phyloP scores from a whole-genome alignment of 305 asterid species.

The Petunia hybrid region DNA sequence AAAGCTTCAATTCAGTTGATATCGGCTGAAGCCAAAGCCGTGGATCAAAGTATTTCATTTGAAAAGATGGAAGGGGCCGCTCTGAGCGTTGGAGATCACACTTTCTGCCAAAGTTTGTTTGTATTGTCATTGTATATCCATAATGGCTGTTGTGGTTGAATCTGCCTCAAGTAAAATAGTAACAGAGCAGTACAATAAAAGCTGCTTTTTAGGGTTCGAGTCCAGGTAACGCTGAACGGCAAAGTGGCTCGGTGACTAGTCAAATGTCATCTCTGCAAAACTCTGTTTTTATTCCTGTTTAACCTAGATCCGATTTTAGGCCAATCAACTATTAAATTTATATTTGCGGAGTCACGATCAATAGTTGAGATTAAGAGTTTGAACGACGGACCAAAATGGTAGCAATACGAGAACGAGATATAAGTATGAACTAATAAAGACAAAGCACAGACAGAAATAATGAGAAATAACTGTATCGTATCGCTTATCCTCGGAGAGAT shows the following conservation, averaged over 20 bases:
- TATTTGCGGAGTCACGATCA: no score
- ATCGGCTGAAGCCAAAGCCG: background rate
- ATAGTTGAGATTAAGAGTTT: no score
- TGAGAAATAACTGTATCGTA: no score
- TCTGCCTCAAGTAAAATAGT: background rate
- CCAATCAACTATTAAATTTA: no score
- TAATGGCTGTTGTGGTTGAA: constrained; percentile 2
- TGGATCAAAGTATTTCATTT: constrained; percentile 2
- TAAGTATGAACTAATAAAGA: no score
- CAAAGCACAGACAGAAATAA: no score
- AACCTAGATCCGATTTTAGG: no score
- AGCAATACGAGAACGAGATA: no score
- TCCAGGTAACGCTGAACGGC: background rate
- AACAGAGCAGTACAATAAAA: background rate
- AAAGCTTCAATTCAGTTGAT: constrained; percentile 4
- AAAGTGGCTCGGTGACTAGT: constrained; percentile 73
- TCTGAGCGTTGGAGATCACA: background rate
- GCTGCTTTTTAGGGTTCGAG: background rate
- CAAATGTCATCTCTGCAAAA: constrained; percentile 60
- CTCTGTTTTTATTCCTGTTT: constrained; percentile 70
- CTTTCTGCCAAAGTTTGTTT: background rate
- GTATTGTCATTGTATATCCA: background rate
- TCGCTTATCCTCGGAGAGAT: no score
- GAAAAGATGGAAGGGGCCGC: background rate
- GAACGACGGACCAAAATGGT: no score